Conservation (phyloP, 2,329 filamentous ascomycete species). For the Venturia carpophila region DNA sequence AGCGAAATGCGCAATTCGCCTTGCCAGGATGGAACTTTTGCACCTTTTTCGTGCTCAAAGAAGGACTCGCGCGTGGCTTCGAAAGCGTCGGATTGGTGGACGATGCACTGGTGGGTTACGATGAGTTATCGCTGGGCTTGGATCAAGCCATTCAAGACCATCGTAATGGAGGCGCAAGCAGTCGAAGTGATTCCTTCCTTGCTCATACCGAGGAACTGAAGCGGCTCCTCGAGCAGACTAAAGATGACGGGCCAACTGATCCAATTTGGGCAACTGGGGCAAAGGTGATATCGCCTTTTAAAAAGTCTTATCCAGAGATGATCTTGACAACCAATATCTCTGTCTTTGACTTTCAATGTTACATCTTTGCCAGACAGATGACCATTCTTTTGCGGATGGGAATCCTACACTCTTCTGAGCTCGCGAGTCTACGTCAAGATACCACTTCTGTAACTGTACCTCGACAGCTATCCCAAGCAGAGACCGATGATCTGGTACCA, state of each 20-base stretch:
- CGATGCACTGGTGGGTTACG: slow-evolving; percentile 89
- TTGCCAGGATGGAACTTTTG: slow-evolving; percentile 98
- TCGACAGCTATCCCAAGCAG: slow-evolving; percentile 29
- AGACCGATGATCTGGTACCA: slow-evolving; percentile 65
- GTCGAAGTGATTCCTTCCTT: slow-evolving; percentile 66
- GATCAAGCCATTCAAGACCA: slow-evolving; percentile 77
- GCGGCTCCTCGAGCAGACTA: slow-evolving; percentile 2
- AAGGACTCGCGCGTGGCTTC: slow-evolving; percentile 85
- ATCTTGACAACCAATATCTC: slow-evolving; percentile 95
- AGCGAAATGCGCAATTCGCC: slow-evolving; percentile 78
- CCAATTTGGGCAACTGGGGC: slow-evolving; percentile 1
- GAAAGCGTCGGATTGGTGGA: slow-evolving; percentile 95
- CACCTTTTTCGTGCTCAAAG: slow-evolving; percentile 96
- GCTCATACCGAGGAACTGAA: slow-evolving; percentile 62
- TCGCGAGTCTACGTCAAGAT: slow-evolving; percentile 22
- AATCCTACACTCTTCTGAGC: slow-evolving; percentile 44
- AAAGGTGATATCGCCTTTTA: slow-evolving; percentile 33
- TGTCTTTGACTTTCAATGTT: slow-evolving; percentile 88
- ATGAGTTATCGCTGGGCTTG: slow-evolving; percentile 82
- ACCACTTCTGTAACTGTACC: background rate
- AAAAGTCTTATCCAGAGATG: slow-evolving; percentile 79
- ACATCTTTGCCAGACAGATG: slow-evolving; percentile 86
- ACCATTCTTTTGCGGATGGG: slow-evolving; percentile 72
- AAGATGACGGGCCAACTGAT: background rate
- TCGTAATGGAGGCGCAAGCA: slow-evolving; percentile 49